Conservation (phyloP, 163 green algal genomes). For the Chlamydomonas reinhardtii region DNA sequence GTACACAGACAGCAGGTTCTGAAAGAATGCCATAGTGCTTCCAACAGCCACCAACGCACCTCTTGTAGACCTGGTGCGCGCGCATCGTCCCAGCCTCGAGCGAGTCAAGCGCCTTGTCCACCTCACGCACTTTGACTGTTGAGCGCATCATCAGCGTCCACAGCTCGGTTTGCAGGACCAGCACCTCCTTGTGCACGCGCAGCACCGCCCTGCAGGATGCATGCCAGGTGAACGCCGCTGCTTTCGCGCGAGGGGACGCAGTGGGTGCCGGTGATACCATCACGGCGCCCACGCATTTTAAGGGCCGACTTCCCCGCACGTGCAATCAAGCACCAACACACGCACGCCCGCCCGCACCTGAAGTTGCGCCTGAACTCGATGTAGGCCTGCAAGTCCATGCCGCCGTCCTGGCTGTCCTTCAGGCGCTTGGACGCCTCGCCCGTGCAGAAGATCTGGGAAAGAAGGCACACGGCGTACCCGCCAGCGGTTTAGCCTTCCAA, state of each 20-base stretch:
- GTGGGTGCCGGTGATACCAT: too few relatives aligned
- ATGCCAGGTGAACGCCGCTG: too few relatives aligned
- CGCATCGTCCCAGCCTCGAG: neutral
- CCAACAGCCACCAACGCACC: too few relatives aligned
- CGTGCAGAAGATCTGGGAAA: constrained; percentile 36
- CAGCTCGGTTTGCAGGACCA: neutral
- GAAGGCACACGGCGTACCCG: neutral
- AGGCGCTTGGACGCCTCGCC: constrained; percentile 23
- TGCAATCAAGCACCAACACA: too few relatives aligned
- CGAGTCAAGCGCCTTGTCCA: neutral
- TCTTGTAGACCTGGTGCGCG: neutral
- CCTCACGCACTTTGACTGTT: neutral
- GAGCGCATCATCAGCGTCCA: neutral
- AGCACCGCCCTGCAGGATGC: neutral
- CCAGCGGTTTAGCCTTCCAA: too few relatives aligned
- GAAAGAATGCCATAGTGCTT: too few relatives aligned
- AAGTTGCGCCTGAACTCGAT: constrained; percentile 38
- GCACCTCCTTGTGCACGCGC: neutral
- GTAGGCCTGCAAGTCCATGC: constrained; percentile 38
- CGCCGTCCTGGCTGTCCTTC: constrained; percentile 27
- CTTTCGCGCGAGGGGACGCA: too few relatives aligned
- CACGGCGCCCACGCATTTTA: too few relatives aligned
- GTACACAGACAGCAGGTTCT: too few relatives aligned
- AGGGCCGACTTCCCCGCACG: too few relatives aligned
- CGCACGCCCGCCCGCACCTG: neutral